Percentiles rank a stretch among this genome's conserved stretches.
Evolutionary conservation across 1,284 basidiomycete species (phyloP).

Genomic region (Phlebopus sp.): DNA sequence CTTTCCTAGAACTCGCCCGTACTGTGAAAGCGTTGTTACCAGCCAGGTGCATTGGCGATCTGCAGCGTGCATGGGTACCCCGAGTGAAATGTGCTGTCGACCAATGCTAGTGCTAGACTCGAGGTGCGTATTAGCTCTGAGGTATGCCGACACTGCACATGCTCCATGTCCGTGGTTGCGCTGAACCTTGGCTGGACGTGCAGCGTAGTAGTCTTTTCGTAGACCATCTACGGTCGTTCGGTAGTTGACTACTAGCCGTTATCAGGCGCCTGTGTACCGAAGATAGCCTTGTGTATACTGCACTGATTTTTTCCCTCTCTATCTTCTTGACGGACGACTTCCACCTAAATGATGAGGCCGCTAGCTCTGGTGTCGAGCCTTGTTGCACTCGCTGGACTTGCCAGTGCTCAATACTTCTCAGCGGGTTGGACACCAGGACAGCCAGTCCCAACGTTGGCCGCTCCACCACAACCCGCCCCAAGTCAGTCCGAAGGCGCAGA

Average conservation of each 20-base stretch:
- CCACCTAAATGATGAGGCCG: conserved; percentile 45
- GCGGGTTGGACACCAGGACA: conserved; percentile 76
- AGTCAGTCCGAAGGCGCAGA: conserved; percentile 18
- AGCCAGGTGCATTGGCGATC: too few relatives aligned
- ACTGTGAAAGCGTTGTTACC: too few relatives aligned
- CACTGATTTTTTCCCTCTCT: neutral
- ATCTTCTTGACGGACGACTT: conserved; percentile 1
- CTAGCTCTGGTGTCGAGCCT: conserved; percentile 34
- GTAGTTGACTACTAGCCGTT: neutral
- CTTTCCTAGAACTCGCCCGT: too few relatives aligned
- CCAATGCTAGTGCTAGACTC: too few relatives aligned
- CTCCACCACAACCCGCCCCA: conserved; percentile 6
- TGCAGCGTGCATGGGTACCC: too few relatives aligned
- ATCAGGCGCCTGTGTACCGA: neutral
- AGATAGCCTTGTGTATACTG: neutral
- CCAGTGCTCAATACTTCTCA: conserved; percentile 69
- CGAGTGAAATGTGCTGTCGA: too few relatives aligned
- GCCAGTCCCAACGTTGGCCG: conserved; percentile 36
- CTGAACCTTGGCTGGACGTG: too few relatives aligned
- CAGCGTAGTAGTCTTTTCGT: neutral
- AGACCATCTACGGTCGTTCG: too few relatives aligned
- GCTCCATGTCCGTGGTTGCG: too few relatives aligned
- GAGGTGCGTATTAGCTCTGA: too few relatives aligned
- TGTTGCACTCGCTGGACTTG: conserved; percentile 36
- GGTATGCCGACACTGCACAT: too few relatives aligned